phyloP scores from a whole-genome alignment of 139 green algal genomes.

The Desmodesmus armatus region DNA sequence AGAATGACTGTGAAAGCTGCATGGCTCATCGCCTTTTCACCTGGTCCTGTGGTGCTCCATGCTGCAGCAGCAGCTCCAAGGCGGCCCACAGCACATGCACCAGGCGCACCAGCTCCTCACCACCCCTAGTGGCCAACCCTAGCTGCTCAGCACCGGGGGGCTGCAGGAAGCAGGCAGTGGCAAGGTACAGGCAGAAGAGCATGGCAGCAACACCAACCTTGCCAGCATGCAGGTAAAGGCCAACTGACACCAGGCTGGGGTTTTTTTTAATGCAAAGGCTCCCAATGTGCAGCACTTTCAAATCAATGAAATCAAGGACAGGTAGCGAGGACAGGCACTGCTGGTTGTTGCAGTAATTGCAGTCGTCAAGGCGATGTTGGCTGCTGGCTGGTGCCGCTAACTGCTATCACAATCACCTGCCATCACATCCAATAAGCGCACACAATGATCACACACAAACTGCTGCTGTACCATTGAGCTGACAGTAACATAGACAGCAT shows the following conservation, averaged over 20 bases:
- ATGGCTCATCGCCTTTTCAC: no score
- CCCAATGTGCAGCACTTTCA: neutral
- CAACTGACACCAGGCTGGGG: no score
- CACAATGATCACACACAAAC: no score
- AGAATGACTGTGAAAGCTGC: no score
- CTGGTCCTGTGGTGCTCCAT: neutral
- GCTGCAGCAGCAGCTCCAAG: slow-evolving; percentile 37
- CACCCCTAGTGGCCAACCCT: neutral
- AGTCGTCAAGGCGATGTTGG: neutral
- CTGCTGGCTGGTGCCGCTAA: neutral
- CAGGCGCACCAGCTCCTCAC: neutral
- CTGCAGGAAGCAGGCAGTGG: neutral
- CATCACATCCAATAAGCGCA: no score
- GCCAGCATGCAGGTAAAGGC: neutral
- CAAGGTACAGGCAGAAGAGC: neutral
- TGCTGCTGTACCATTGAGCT: neutral
- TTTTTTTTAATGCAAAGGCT: neutral
- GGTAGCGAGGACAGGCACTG: no score
- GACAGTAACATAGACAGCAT: no score
- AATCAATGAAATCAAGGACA: neutral
- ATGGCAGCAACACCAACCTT: neutral
- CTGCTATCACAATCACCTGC: no score
- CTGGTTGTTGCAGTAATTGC: neutral
- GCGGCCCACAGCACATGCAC: slow-evolving; percentile 14
- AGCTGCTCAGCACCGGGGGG: no score